These are phyloP conservation scores for Phoenix roebelenii DNA, from an alignment of 176 grass and related monocot genomes.

Conservation along the genomic window DNA sequence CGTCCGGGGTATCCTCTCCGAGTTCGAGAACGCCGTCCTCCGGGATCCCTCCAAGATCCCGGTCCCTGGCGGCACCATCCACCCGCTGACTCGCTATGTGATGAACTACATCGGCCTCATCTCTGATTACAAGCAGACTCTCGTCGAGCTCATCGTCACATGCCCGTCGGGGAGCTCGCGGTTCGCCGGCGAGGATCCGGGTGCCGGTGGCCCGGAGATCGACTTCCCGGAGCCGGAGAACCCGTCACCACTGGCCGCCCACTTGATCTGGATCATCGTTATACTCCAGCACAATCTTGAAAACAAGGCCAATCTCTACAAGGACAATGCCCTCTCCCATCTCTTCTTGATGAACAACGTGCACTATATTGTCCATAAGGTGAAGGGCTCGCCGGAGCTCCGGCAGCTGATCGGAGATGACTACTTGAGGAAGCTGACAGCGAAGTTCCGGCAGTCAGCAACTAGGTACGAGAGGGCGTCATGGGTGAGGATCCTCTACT, in stretches of 20 bases:
- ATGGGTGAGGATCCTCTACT: conserved; percentile 70
- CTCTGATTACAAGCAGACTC: conserved; percentile 77
- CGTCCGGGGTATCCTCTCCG: conserved; percentile 71
- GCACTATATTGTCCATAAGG: conserved; percentile 88
- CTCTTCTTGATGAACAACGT: conserved; percentile 92
- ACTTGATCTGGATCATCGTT: conserved; percentile 79
- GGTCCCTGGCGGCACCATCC: conserved; percentile 76
- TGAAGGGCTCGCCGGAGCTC: conserved; percentile 66
- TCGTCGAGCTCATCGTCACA: conserved; percentile 53
- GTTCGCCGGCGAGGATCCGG: conserved; percentile 20
- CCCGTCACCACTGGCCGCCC: conserved; percentile 48
- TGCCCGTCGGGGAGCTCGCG: conserved; percentile 43
- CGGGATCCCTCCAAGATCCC: conserved; percentile 61
- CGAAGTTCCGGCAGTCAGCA: conserved; percentile 45
- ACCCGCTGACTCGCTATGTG: conserved; percentile 88
- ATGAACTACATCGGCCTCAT: conserved; percentile 89
- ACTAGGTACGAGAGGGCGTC: conserved; percentile 68
- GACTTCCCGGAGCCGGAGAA: conserved; percentile 63
- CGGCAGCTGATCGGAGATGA: conserved; percentile 49
- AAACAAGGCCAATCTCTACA: conserved; percentile 70
- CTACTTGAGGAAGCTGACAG: conserved; percentile 58
- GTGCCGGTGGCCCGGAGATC: conserved; percentile 33
- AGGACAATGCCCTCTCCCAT: conserved; percentile 49
- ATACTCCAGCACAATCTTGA: conserved; percentile 79
- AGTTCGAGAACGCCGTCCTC: conserved; percentile 86